phyloP scores from a whole-genome alignment of 2,329 filamentous ascomycete genomes.

The Epichloe hybrida region DNA sequence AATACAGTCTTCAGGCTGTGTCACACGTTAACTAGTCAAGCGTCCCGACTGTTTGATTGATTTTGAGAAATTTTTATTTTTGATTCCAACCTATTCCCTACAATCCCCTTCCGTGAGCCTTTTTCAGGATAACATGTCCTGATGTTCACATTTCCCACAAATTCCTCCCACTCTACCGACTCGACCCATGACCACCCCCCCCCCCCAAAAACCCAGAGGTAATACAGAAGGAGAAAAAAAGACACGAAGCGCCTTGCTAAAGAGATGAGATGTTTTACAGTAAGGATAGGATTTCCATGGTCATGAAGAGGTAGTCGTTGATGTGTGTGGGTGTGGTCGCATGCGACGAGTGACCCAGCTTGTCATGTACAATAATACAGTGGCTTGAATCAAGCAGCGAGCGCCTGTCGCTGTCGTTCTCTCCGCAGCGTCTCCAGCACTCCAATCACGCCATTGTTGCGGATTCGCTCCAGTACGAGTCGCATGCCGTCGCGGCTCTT shows the following conservation, averaged over 20 bases:
- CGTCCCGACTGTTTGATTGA: neutral
- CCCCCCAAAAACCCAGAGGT: neutral
- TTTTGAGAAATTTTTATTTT: neutral
- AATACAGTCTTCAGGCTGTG: neutral
- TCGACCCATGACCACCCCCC: neutral
- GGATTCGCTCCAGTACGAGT: conserved; percentile 59
- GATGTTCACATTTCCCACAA: neutral
- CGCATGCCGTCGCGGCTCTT: conserved; percentile 77
- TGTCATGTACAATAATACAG: conserved; percentile 3
- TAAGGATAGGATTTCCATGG: conserved; percentile 13
- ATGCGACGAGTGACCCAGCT: neutral
- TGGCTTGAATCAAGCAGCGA: conserved; percentile 4
- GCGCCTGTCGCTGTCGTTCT: conserved; percentile 23
- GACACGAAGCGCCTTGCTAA: conserved; percentile 24
- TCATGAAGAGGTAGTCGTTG: conserved; percentile 5
- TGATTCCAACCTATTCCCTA: neutral
- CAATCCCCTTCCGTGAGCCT: neutral
- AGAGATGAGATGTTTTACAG: conserved; percentile 19
- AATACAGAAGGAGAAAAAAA: conserved; percentile 9
- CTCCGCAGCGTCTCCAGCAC: conserved; percentile 42
- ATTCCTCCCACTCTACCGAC: neutral
- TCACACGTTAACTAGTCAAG: neutral
- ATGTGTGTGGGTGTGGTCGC: neutral
- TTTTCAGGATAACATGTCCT: neutral
- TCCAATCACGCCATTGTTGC: conserved; percentile 43